phyloP scores from a whole-genome alignment of 768 basidiomycete species.

The Lactifluus piperatus region DNA sequence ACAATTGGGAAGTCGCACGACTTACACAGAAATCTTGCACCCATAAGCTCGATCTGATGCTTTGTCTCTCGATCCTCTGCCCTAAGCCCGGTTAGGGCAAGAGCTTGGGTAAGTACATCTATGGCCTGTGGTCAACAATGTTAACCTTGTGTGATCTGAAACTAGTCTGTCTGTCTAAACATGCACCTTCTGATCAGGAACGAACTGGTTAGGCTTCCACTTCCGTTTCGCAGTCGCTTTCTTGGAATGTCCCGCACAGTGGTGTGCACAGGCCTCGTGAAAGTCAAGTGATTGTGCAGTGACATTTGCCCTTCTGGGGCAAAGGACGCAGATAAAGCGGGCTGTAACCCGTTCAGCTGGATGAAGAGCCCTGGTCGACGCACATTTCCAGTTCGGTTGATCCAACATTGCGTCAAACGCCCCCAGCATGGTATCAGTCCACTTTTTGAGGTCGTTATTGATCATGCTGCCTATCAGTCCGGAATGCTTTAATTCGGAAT shows the following conservation, averaged over 20 bases:
- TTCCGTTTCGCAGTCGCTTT: slow-evolving; percentile 24
- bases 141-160: slow-evolving; percentile 1
- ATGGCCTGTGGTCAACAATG: slow-evolving; percentile 8
- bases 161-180: background rate
- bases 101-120: slow-evolving; percentile 7
- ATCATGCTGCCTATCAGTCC: slow-evolving; percentile 31
- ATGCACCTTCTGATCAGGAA: slow-evolving; percentile 49
- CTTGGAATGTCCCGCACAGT: slow-evolving; percentile 32
- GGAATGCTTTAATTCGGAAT: slow-evolving; percentile 24
- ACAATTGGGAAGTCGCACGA: slow-evolving; percentile 11
- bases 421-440: slow-evolving; percentile 38
- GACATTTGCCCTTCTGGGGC: slow-evolving; percentile 31
- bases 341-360: slow-evolving; percentile 52
- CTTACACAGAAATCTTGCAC: slow-evolving; percentile 8
- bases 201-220: slow-evolving; percentile 47
- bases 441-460: slow-evolving; percentile 36
- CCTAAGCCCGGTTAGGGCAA: background rate
- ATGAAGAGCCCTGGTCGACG: slow-evolving; percentile 39
- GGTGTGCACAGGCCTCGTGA: slow-evolving; percentile 48
- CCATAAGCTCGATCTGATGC: background rate
- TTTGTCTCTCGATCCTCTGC: slow-evolving; percentile 3
- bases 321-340: slow-evolving; percentile 48
- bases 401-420: slow-evolving; percentile 42
- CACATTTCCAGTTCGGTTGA: slow-evolving; percentile 41
- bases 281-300: slow-evolving; percentile 46